Evolutionary conservation across 345 rosid genomes (phyloP).

Genomic region (Populus deltoides): DNA sequence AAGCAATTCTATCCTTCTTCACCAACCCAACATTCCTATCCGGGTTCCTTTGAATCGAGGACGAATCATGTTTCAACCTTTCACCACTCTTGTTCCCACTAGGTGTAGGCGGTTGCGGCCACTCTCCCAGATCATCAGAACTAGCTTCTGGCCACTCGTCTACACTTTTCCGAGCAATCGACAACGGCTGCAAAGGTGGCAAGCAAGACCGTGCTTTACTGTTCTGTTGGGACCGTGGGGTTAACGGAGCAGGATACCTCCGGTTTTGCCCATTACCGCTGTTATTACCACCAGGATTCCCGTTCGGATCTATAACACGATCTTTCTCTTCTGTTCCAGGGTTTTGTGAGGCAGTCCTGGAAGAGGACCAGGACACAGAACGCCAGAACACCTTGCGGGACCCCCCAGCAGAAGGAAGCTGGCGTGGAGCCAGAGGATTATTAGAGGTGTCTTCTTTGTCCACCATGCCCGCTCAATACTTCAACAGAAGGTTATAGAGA

Average conservation of each 20-base stretch:
- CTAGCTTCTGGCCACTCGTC: slow-evolving; percentile 99
- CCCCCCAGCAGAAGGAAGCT: slow-evolving; percentile 40
- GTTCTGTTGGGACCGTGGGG: slow-evolving; percentile 89
- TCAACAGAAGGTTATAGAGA: slow-evolving; percentile 3
- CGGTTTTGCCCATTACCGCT: slow-evolving; percentile 41
- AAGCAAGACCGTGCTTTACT: slow-evolving; percentile 82
- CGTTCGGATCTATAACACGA: slow-evolving; percentile 40
- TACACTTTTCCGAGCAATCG: slow-evolving; percentile 84
- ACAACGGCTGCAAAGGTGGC: slow-evolving; percentile 92
- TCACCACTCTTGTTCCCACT: slow-evolving; percentile 75
- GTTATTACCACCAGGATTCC: slow-evolving; percentile 21
- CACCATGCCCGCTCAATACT: slow-evolving; percentile 61
- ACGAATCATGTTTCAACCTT: slow-evolving; percentile 89
- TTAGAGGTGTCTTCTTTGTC: slow-evolving; percentile 72
- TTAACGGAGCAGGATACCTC: slow-evolving; percentile 69
- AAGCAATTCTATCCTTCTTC: slow-evolving; percentile 92
- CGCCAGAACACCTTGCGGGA: slow-evolving; percentile 86
- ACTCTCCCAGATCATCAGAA: slow-evolving; percentile 92
- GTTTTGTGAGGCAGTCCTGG: slow-evolving; percentile 65
- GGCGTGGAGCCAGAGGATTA: slow-evolving; percentile 49
- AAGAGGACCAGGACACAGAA: slow-evolving; percentile 96
- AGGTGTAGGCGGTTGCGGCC: slow-evolving; percentile 93
- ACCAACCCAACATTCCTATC: slow-evolving; percentile 70
- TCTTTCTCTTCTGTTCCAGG: slow-evolving; percentile 50
- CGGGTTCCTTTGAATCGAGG: slow-evolving; percentile 60